Evolutionary conservation across 1,284 basidiomycete species (phyloP), one percentile per base, ranked within the genome.

Genomic region (Melampsora americana): DNA sequence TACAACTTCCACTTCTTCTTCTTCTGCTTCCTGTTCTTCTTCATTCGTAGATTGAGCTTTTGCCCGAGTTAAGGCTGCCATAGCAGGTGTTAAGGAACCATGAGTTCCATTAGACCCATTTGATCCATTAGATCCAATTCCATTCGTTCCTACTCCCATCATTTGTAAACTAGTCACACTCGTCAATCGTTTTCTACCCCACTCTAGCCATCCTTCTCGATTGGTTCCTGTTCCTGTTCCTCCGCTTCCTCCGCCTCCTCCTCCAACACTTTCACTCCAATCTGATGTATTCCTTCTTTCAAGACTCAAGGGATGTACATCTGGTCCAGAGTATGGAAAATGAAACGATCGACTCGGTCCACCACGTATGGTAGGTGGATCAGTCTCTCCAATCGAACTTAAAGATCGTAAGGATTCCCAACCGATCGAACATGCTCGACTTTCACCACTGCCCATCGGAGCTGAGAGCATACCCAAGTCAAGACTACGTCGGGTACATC

Each of bases 91-190:
- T 60, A 77, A 69, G 20, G 59, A 18, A 20, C 35, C 35, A 44
- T 12, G 1, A 23, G 28, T 7, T 28, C 20, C 39, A 39, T 42
- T 30, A 39, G n/a, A 46, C 5, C 32, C 23, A 44, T 50, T 30
- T 2, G 20, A 14, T 30, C 26, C 14, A 12, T n/a, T 56, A n/a
- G n/a, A n/a, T n/a, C n/a, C n/a, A n/a, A n/a, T n/a, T 39, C 23
- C 32, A 60, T 44, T 50, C n/a, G n/a, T n/a, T n/a, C 20, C 20
- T 30, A 32, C n/a, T 50, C 30, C 30, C 20, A 67, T 59, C 18
- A 77, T 30, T 48, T 77, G 68, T 30, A 77, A 48, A 65, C 74
- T 77, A 16, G 74, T 77, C 46, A 77, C 74, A 64, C 74, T 77
- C 26, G 74, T 77, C 46, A 77, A 53, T 23, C 74, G 39, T 53